Conservation (phyloP, 257 asterid genomes). For the Coffea eugenioides region DNA sequence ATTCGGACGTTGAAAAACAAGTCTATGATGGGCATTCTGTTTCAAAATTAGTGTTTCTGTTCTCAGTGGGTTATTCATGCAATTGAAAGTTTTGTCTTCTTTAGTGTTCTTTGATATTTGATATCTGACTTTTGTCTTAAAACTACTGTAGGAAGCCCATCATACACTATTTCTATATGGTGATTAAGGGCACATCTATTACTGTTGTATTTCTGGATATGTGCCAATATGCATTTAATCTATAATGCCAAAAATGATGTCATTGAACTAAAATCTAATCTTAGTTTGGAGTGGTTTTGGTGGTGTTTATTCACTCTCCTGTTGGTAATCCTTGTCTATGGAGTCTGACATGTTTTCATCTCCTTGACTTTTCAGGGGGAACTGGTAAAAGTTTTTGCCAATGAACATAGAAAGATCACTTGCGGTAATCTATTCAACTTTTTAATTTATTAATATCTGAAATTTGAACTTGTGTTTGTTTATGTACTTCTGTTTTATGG, state of each 20-base stretch:
- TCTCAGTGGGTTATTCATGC: not conserved
- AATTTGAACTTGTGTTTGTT: not conserved
- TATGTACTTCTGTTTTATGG: not conserved
- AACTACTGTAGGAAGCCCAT: not conserved
- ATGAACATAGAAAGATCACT: conserved; percentile 80
- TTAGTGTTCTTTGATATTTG: not conserved
- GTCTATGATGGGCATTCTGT: not conserved
- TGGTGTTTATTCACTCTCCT: not conserved
- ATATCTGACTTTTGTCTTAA: not conserved
- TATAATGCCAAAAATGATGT: not conserved
- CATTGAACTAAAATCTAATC: not conserved
- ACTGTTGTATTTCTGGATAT: no score
- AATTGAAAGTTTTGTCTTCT: not conserved
- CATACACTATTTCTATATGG: not conserved
- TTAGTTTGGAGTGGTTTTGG: not conserved
- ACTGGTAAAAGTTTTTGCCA: conserved; percentile 88
- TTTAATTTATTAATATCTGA: conserved; percentile 10
- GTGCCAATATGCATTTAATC: not conserved
- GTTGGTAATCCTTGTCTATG: conserved; percentile 4
- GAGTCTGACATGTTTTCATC: conserved; percentile 28
- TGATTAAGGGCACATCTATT: not conserved
- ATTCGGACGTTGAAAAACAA: not conserved
- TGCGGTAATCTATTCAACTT: conserved; percentile 54
- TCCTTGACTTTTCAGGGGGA: conserved; percentile 71
- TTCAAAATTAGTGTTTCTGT: not conserved